Conservation (phyloP, 805 yeast species). For the Hanseniaspora valbyensis region DNA sequence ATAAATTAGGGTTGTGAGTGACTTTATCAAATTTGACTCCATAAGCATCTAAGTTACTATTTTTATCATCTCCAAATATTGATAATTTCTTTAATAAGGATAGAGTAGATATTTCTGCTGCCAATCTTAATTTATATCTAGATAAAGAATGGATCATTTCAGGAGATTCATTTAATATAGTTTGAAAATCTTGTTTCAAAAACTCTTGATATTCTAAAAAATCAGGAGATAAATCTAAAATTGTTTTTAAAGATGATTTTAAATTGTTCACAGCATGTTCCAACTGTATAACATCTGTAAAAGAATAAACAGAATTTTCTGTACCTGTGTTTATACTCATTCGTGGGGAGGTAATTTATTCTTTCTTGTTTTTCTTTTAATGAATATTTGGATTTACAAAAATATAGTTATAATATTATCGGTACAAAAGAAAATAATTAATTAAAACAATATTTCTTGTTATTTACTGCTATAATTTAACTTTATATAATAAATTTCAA, state of each 20-base stretch:
- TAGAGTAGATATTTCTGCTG: constrained; percentile 47
- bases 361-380: neutral
- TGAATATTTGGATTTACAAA: too few relatives aligned
- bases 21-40: constrained; percentile 16
- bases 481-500: too few relatives aligned
- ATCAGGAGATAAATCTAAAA: constrained; percentile 50
- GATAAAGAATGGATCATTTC: constrained; percentile 41
- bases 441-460: too few relatives aligned
- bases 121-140: constrained; percentile 47
- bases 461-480: too few relatives aligned
- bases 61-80: constrained; percentile 32
- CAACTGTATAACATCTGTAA: constrained; percentile 27
- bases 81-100: constrained; percentile 39
- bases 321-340: neutral
- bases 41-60: constrained; percentile 6
- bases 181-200: constrained; percentile 23
- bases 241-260: constrained; percentile 40
- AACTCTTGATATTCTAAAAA: constrained; percentile 32
- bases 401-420: too few relatives aligned
- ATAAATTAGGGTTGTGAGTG: constrained; percentile 15
- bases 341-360: neutral
- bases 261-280: constrained; percentile 46
- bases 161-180: constrained; percentile 25
- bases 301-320: constrained; percentile 6
- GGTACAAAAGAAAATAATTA: too few relatives aligned